Conservation (phyloP, 371 early-diverging fungal genomes). For the Mortierella sp. region DNA sequence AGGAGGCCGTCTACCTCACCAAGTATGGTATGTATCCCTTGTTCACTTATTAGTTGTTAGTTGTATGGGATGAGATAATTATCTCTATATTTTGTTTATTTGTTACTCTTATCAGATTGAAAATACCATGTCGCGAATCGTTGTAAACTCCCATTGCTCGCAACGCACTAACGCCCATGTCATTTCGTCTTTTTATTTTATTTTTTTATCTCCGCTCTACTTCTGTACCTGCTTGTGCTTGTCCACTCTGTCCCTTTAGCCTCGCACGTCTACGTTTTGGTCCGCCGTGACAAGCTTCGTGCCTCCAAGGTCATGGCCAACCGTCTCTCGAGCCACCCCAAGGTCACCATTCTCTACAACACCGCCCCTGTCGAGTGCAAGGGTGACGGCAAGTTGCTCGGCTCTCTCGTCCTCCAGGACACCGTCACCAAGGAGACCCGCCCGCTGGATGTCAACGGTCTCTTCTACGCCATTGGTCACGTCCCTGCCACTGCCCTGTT, state of each 20-base stretch:
- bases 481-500: constrained; percentile 90
- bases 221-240: constrained; percentile 40
- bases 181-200: constrained; percentile 30
- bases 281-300: constrained; percentile 96
- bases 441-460: constrained; percentile 85
- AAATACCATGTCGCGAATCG: neutral
- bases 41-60: neutral
- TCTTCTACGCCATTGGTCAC: constrained; percentile 99
- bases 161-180: neutral
- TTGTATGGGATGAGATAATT: neutral
- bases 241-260: constrained; percentile 62
- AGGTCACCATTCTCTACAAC: constrained; percentile 95
- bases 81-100: neutral
- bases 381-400: constrained; percentile 87
- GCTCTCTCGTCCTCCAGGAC: constrained; percentile 79
- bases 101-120: constrained; percentile 6
- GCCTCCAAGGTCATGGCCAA: constrained; percentile 97
- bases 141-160: neutral
- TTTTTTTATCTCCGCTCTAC: constrained; percentile 6
- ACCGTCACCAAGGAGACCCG: constrained; percentile 77
- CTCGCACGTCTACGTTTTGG: constrained; percentile 93
- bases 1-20: constrained; percentile 97
- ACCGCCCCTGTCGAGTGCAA: constrained; percentile 86
- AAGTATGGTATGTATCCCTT: constrained; percentile 68
- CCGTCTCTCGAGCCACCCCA: constrained; percentile 86